These are phyloP conservation scores for Ceratocystis huliohia DNA, from an alignment of 2,329 filamentous ascomycete species.

Conservation along the genomic window DNA sequence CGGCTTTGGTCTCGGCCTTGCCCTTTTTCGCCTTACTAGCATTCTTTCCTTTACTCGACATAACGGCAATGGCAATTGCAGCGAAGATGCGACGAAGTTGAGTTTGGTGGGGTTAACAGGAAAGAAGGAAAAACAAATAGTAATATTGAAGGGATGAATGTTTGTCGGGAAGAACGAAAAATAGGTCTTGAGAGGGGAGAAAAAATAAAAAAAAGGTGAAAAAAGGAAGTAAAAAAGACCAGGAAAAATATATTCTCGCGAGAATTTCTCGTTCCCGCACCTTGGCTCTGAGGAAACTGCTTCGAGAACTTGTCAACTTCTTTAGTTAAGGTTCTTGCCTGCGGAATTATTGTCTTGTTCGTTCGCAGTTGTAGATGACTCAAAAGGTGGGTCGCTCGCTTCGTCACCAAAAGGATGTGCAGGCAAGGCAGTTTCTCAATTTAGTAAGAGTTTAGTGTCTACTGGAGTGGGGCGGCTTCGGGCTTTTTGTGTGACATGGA, in stretches of 20 bases:
- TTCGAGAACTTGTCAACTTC: not conserved
- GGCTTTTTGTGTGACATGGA: constrained; percentile 7
- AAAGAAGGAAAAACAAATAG: not conserved
- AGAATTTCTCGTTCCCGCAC: not conserved
- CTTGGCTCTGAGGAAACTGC: not conserved
- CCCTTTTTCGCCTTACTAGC: constrained; percentile 42
- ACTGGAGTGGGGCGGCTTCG: not conserved
- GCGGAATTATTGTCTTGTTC: not conserved
- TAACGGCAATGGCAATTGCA: not conserved
- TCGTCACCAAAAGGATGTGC: not conserved
- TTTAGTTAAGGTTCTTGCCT: not conserved
- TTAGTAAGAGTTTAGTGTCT: not conserved
- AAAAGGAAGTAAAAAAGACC: not conserved
- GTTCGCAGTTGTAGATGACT: constrained; percentile 10
- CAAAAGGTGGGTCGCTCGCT: constrained; percentile 13
- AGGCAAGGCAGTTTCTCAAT: not conserved
- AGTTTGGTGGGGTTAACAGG: not conserved
- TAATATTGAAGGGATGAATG: not conserved
- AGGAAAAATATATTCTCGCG: not conserved
- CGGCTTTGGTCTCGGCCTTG: constrained; percentile 41
- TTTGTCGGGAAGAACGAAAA: not conserved
- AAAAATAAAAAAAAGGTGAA: not conserved
- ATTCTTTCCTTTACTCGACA: constrained; percentile 22
- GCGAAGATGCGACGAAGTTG: not conserved
- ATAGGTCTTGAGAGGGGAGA: no score